A percentile compares a stretch with the other conserved stretches of the same genome.
Conservation (phyloP, 2,329 filamentous ascomycete species). For the Cadophora luteo-olivacea region DNA sequence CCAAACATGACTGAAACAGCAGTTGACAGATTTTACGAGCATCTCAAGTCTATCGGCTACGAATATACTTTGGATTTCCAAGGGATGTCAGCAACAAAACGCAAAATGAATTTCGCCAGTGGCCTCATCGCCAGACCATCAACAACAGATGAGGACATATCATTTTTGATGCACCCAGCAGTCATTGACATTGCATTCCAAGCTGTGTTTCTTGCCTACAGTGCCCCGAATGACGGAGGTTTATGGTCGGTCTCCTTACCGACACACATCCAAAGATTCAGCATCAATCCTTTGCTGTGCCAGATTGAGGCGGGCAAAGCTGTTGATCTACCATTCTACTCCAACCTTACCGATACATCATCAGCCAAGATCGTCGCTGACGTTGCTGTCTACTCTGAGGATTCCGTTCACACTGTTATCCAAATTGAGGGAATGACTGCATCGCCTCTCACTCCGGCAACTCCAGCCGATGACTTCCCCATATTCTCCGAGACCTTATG, state of each 20-base stretch:
- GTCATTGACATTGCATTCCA: slow-evolving; percentile 64
- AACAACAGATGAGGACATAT: not conserved
- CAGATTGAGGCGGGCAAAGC: not conserved
- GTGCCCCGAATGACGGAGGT: slow-evolving; percentile 33
- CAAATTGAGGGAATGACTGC: slow-evolving; percentile 4
- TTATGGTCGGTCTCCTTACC: slow-evolving; percentile 36
- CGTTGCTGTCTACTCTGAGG: not conserved
- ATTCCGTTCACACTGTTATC: not conserved
- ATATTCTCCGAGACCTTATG: slow-evolving; percentile 1
- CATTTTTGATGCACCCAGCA: slow-evolving; percentile 56
- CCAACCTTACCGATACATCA: not conserved
- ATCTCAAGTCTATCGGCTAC: slow-evolving; percentile 29
- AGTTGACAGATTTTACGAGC: slow-evolving; percentile 32
- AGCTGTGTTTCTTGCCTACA: slow-evolving; percentile 48
- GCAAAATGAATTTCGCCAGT: slow-evolving; percentile 24
- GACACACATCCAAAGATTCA: slow-evolving; percentile 32
- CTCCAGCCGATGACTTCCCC: slow-evolving; percentile 1
- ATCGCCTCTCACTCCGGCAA: not conserved
- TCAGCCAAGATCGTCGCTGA: not conserved
- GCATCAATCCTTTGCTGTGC: slow-evolving; percentile 34
- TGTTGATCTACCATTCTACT: not conserved
- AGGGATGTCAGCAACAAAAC: slow-evolving; percentile 22
- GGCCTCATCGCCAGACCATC: not conserved
- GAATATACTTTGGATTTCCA: slow-evolving; percentile 32
- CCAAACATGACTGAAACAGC: slow-evolving; percentile 27